Evolutionary conservation across 305 asterid species (phyloP).

Genomic region (Caryopteris hybrid): DNA sequence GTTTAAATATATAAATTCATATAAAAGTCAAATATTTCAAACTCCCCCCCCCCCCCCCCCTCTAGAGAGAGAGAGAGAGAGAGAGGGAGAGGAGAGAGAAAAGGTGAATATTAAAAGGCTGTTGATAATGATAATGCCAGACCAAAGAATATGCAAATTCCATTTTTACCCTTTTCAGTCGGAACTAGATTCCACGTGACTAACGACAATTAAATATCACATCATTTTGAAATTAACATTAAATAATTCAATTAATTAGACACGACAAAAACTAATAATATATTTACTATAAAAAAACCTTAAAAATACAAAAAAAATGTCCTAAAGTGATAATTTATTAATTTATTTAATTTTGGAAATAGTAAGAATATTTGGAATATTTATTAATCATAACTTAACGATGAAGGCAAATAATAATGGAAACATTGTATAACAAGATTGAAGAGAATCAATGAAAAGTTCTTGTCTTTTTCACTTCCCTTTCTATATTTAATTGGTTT

Average conservation of each 20-base stretch:
- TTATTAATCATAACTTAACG: constrained; percentile 10
- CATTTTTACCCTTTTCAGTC: neutral
- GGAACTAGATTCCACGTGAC: neutral
- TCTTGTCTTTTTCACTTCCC: neutral
- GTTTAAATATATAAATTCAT: neutral
- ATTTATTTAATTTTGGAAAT: no score
- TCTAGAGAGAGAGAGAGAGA: no score
- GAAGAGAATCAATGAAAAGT: constrained; percentile 15
- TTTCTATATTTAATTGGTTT: neutral
- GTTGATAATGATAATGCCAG: no score
- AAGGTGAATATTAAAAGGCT: no score
- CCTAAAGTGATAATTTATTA: no score
- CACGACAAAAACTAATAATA: no score
- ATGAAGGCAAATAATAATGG: constrained; percentile 8
- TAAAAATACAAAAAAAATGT: no score
- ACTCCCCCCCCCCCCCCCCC: no score
- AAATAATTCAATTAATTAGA: no score
- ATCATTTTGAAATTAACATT: no score
- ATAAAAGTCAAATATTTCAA: neutral
- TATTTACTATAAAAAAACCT: no score
- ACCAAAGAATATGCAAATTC: neutral
- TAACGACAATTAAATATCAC: neutral
- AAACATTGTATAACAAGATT: neutral
- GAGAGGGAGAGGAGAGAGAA: neutral
- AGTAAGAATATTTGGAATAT: neutral